These are phyloP conservation scores for Cercospora zeae-maydis DNA, from an alignment of 2,329 filamentous ascomycete species.

Conservation along the genomic window DNA sequence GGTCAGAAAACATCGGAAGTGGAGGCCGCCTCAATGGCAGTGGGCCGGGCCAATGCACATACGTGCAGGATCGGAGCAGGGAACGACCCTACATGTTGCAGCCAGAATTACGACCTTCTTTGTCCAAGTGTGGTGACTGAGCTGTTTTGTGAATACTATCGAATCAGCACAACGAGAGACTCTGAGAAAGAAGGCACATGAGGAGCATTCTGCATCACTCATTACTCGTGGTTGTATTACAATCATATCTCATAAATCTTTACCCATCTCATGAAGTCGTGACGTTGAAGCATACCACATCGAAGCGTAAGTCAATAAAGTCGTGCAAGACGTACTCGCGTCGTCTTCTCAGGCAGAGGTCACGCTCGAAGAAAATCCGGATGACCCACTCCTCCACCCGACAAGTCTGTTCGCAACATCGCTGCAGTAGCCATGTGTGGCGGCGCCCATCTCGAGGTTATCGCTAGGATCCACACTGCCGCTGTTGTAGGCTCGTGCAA, in stretches of 20 bases:
- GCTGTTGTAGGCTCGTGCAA: conserved; percentile 2
- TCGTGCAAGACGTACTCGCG: background rate
- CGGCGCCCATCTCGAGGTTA: background rate
- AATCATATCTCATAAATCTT: background rate
- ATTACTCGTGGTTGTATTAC: background rate
- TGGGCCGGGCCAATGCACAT: background rate
- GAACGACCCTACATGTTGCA: background rate
- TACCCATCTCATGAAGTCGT: background rate
- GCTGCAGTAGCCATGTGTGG: background rate
- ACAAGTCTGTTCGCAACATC: background rate
- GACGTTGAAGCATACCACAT: background rate
- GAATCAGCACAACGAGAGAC: no score
- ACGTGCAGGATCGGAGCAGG: no score
- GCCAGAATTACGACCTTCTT: no score
- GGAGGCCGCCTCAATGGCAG: background rate
- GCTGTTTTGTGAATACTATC: background rate
- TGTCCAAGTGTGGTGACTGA: no score
- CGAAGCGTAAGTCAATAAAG: background rate
- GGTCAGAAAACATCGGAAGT: background rate
- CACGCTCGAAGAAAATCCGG: background rate
- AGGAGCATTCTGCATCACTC: background rate
- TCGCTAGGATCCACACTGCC: background rate
- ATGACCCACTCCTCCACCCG: background rate
- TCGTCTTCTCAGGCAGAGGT: background rate
- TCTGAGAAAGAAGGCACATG: background rate